A percentile compares a stretch with the other conserved stretches of the same genome.
Conservation (phyloP, 495 filamentous ascomycete species). For the Lasiosphaeria ovina region DNA sequence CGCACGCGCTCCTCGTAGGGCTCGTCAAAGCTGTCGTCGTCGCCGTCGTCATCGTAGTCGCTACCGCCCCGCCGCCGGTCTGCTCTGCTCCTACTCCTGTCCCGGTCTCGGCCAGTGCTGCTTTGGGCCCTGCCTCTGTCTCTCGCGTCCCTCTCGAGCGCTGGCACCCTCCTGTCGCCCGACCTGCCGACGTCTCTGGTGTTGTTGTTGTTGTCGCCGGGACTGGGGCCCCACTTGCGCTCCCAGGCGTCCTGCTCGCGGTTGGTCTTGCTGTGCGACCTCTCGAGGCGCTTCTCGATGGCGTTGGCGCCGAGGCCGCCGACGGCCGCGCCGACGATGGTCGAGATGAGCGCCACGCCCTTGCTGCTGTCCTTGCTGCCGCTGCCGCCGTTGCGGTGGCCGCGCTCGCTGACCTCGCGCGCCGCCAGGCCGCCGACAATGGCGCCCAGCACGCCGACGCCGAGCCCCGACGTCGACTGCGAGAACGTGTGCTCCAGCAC, state of each 20-base stretch:
- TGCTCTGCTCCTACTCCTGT: slow-evolving; percentile 10
- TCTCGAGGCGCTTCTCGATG: slow-evolving; percentile 43
- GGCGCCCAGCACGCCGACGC: slow-evolving; percentile 44
- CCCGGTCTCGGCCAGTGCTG: neutral
- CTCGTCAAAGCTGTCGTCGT: too few relatives aligned
- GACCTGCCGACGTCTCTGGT: too few relatives aligned
- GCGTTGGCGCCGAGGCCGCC: slow-evolving; percentile 48
- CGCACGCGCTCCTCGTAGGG: too few relatives aligned
- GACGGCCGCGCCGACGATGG: slow-evolving; percentile 45
- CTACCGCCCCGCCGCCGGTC: neutral
- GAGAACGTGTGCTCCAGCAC: slow-evolving; percentile 35
- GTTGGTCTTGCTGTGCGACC: slow-evolving; percentile 23
- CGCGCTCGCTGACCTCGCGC: slow-evolving; percentile 34
- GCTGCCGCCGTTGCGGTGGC: slow-evolving; percentile 10
- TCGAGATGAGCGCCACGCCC: slow-evolving; percentile 31
- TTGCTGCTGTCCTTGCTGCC: slow-evolving; percentile 22
- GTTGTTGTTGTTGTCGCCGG: too few relatives aligned
- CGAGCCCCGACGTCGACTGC: slow-evolving; percentile 39
- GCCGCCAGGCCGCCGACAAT: slow-evolving; percentile 45
- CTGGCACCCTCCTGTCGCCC: too few relatives aligned
- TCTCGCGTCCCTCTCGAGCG: neutral
- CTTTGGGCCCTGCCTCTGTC: neutral
- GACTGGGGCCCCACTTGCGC: slow-evolving; percentile 21
- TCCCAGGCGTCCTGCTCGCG: slow-evolving; percentile 33
- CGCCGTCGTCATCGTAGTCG: too few relatives aligned